These are phyloP conservation scores for Neurospora terricola DNA, from an alignment of 495 filamentous ascomycete species.

Conservation along the genomic window DNA sequence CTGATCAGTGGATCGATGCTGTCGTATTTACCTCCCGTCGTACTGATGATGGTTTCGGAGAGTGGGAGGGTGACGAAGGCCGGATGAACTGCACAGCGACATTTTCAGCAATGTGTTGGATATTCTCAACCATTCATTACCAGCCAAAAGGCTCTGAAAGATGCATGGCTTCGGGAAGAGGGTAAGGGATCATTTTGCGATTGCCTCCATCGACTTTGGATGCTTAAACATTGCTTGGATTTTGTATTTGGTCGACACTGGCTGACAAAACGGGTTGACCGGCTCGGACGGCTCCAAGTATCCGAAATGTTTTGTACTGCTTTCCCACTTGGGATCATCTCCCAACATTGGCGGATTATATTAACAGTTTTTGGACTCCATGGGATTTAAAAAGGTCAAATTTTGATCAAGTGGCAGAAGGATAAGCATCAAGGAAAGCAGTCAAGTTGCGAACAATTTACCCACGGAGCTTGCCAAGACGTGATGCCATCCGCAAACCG, in stretches of 20 bases:
- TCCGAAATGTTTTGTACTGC: neutral
- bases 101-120: neutral
- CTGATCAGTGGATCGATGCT: neutral
- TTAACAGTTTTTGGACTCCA: neutral
- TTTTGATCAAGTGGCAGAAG: neutral
- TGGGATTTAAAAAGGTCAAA: neutral
- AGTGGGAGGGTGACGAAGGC: neutral
- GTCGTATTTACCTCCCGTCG: neutral
- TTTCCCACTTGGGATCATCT: neutral
- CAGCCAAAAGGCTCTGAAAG: neutral
- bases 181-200: neutral
- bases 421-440: neutral
- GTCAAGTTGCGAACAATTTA: neutral
- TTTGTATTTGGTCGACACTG: no score
- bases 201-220: neutral
- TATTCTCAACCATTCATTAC: neutral
- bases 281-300: neutral
- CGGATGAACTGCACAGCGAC: neutral
- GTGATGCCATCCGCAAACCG: no score
- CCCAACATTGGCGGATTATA: neutral
- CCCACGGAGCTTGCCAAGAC: no score
- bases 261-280: neutral
- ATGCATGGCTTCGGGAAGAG: rapidly evolving
- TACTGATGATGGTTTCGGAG: neutral
- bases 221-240: neutral